Conservation (phyloP, 208 protist species). For the Leptomonas seymouri region DNA sequence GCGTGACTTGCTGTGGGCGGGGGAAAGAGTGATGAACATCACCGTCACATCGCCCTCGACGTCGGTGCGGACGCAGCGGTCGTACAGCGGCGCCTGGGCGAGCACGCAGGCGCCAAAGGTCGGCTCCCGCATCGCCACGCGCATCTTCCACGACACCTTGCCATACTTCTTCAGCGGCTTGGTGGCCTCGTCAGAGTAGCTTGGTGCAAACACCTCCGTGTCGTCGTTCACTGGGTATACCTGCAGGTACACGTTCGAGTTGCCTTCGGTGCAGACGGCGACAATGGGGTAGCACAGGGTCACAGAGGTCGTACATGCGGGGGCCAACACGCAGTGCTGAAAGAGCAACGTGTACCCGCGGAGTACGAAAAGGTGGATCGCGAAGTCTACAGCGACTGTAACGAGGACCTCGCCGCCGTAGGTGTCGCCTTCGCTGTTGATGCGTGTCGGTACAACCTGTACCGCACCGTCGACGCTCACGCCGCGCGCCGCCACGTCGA, state of each 20-base stretch:
- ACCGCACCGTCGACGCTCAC: slow-evolving; percentile 26
- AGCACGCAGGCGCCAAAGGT: slow-evolving; percentile 24
- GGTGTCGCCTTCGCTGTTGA: slow-evolving; percentile 13
- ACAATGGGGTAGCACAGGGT: slow-evolving; percentile 30
- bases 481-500: slow-evolving; percentile 5
- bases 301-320: slow-evolving; percentile 14
- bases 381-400: slow-evolving; percentile 18
- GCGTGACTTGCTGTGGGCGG: background rate
- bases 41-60: slow-evolving; percentile 45
- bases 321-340: slow-evolving; percentile 33
- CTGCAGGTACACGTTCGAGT: slow-evolving; percentile 35
- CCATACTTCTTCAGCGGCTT: slow-evolving; percentile 30
- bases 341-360: slow-evolving; percentile 30
- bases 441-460: slow-evolving; percentile 24
- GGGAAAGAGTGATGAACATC: slow-evolving; percentile 19
- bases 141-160: slow-evolving; percentile 38
- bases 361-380: slow-evolving; percentile 29
- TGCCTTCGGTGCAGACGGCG: slow-evolving; percentile 26
- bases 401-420: slow-evolving; percentile 29
- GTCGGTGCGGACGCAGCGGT: slow-evolving; percentile 45
- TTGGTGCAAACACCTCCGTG: slow-evolving; percentile 28
- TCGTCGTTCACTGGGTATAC: slow-evolving; percentile 33
- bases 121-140: slow-evolving; percentile 30
- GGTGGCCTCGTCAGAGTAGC: slow-evolving; percentile 22
- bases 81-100: slow-evolving; percentile 23